Percentiles rank a stretch among this genome's conserved stretches.
phyloP scores from a whole-genome alignment of 345 rosid species.

The Gossypium herbaceum region DNA sequence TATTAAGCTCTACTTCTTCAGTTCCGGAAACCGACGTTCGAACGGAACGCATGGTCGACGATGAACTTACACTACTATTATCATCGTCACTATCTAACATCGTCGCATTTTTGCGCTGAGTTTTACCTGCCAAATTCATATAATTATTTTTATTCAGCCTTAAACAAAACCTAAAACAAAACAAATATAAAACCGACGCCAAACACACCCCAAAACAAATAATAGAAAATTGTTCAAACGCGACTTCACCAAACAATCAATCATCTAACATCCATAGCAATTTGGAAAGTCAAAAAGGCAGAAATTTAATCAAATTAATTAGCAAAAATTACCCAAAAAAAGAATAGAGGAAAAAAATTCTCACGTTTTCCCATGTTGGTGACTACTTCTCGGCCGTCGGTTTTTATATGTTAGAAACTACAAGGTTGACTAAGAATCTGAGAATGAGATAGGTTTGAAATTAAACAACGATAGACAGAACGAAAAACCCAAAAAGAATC shows the following conservation, averaged over 20 bases:
- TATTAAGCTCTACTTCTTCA: slow-evolving; percentile 59
- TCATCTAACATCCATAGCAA: not conserved
- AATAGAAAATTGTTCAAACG: not conserved
- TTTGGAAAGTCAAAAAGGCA: not conserved
- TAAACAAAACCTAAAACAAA: not conserved
- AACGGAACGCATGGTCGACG: slow-evolving; percentile 65
- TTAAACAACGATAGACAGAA: slow-evolving; percentile 24
- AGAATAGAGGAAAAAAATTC: slow-evolving; percentile 13
- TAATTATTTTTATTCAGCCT: not conserved
- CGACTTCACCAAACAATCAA: not conserved
- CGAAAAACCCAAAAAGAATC: slow-evolving; percentile 27
- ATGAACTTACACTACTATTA: slow-evolving; percentile 65
- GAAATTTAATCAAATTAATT: no score
- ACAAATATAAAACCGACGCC: not conserved
- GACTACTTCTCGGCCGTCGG: not conserved
- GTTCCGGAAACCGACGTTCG: slow-evolving; percentile 35
- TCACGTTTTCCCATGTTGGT: slow-evolving; percentile 71
- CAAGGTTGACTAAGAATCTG: slow-evolving; percentile 37
- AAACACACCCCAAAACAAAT: not conserved
- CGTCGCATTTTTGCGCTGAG: slow-evolving; percentile 42
- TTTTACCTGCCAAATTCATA: slow-evolving; percentile 40
- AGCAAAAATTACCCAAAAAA: not conserved
- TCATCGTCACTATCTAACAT: slow-evolving; percentile 83
- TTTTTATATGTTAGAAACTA: slow-evolving; percentile 27
- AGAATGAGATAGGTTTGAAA: slow-evolving; percentile 19